A percentile compares a stretch with the other conserved stretches of the same genome.
These are phyloP conservation scores for Coniosporium apollinis DNA, from an alignment of 495 filamentous ascomycete species.

Conservation along the genomic window DNA sequence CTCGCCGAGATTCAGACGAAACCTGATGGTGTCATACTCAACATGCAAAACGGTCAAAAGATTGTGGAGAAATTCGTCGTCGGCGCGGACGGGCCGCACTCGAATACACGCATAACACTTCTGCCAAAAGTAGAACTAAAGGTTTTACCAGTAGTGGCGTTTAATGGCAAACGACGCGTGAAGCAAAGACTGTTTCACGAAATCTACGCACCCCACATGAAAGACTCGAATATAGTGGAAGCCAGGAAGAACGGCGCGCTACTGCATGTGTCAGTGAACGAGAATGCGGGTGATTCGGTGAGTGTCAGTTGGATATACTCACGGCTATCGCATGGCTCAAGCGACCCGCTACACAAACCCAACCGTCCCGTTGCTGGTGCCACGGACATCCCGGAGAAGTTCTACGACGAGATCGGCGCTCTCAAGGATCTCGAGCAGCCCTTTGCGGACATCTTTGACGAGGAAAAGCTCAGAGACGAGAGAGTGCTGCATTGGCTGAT, in stretches of 20 bases:
- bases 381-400: constrained; percentile 17
- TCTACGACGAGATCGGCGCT: constrained; percentile 19
- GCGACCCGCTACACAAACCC: constrained; percentile 21
- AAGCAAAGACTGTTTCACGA: constrained; percentile 8
- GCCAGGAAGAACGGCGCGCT: constrained; percentile 8
- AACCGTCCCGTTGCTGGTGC: constrained; percentile 17
- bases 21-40: constrained; percentile 1
- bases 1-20: constrained; percentile 8
- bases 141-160: constrained; percentile 25
- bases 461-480: constrained; percentile 16
- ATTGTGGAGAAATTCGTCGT: constrained; percentile 15
- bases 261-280: constrained; percentile 20
- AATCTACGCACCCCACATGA: constrained; percentile 7
- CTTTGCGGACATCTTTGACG: constrained; percentile 22
- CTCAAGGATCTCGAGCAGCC: constrained; percentile 14
- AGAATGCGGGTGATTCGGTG: constrained; percentile 5
- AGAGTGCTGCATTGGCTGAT: constrained; percentile 28
- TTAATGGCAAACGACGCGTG: constrained; percentile 23
- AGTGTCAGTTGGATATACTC: constrained; percentile 24
- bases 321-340: constrained; percentile 12
- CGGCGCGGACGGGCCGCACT: constrained; percentile 26
- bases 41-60: constrained; percentile 9
- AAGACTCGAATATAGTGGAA: constrained; percentile 8
- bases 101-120: constrained; percentile 15
- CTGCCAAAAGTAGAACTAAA: constrained; percentile 12